A percentile compares a stretch with the other conserved stretches of the same genome.
phyloP scores from a whole-genome alignment of 495 filamentous ascomycete species.

The Daldinia caldariorum region DNA sequence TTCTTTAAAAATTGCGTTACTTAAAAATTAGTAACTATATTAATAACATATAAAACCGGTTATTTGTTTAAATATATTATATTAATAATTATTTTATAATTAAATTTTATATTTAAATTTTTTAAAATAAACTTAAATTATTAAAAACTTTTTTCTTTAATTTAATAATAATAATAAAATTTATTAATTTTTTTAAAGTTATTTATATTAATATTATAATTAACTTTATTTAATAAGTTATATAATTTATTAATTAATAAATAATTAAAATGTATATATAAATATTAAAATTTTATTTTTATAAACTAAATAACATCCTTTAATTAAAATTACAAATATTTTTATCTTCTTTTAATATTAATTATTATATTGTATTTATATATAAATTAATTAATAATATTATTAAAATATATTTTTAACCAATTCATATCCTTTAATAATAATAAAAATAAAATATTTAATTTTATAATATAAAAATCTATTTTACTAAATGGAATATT shows the following conservation, averaged over 20 bases:
- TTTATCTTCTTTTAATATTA: not conserved
- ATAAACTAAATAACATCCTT: no score
- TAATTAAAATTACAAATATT: no score
- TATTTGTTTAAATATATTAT: no score
- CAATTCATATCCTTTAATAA: no score
- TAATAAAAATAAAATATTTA: no score
- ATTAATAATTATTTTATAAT: no score
- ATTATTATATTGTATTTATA: not conserved
- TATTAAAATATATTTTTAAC: conserved; percentile 5
- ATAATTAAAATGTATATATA: conserved; percentile 2
- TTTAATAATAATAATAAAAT: not conserved
- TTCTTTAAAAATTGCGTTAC: not conserved
- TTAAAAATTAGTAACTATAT: not conserved
- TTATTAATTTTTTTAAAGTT: conserved; percentile 3
- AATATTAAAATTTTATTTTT: conserved; percentile 1
- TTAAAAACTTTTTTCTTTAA: no score
- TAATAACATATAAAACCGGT: not conserved
- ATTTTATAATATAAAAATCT: no score
- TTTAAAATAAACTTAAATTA: no score
- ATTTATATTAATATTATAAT: conserved; percentile 2
- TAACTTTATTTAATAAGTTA: not conserved
- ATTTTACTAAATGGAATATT: no score
- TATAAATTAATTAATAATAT: conserved; percentile 4
- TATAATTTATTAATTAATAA: not conserved
- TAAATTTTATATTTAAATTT: no score